Conservation (phyloP, 345 rosid species). For the Anastatica hierochuntica region DNA sequence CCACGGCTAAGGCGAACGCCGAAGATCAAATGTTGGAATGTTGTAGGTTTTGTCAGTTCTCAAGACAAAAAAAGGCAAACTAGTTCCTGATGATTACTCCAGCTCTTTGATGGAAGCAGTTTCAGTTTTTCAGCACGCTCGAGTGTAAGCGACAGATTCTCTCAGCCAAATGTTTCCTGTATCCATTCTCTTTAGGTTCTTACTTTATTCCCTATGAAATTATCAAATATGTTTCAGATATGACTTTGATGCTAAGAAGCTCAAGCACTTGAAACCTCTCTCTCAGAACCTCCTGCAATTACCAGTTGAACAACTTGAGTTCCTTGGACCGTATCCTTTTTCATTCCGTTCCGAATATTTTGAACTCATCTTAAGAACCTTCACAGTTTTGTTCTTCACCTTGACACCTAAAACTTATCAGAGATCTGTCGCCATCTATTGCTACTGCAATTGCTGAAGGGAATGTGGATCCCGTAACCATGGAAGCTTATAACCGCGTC, state of each 20-base stretch:
- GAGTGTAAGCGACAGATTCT: no score
- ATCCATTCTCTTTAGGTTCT: constrained; percentile 1
- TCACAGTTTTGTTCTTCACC: no score
- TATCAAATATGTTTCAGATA: constrained; percentile 40
- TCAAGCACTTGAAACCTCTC: constrained; percentile 59
- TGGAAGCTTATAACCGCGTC: constrained; percentile 54
- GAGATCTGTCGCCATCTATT: constrained; percentile 63
- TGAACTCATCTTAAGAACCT: background rate
- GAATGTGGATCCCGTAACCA: constrained; percentile 47
- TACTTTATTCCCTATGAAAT: background rate
- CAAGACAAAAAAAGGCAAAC: constrained; percentile 62
- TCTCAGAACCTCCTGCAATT: constrained; percentile 37
- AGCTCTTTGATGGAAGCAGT: constrained; percentile 60
- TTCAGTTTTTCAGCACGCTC: constrained; percentile 83
- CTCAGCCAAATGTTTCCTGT: background rate
- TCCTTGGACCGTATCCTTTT: constrained; percentile 90
- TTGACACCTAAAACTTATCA: constrained; percentile 24
- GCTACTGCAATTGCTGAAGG: constrained; percentile 77
- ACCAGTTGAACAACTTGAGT: constrained; percentile 51
- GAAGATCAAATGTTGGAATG: background rate
- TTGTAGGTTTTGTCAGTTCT: constrained; percentile 63
- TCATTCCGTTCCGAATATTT: background rate
- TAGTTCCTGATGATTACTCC: constrained; percentile 68
- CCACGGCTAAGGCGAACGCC: background rate
- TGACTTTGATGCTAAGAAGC: constrained; percentile 39